Evolutionary conservation across 108 stramenopile species (phyloP).

Genomic region (Cyclotella kingstonii): DNA sequence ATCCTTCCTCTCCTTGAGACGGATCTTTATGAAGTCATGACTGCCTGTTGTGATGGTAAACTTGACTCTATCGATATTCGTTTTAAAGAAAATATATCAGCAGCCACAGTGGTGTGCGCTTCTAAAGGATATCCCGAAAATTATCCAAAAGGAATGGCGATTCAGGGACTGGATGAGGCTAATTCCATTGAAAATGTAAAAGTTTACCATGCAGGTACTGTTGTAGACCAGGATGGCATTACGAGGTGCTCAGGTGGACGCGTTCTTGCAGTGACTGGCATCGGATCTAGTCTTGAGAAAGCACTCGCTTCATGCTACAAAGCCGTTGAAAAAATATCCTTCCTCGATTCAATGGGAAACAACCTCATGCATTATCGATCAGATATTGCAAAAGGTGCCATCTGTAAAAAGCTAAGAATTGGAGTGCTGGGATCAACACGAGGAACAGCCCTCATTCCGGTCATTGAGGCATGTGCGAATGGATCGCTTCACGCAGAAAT

Average conservation of each 20-base stretch:
- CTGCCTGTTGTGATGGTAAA: slow-evolving; percentile 90
- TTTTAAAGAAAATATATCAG: slow-evolving; percentile 76
- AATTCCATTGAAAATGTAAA: slow-evolving; percentile 66
- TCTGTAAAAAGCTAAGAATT: slow-evolving; percentile 78
- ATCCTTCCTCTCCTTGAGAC: slow-evolving; percentile 96
- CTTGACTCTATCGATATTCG: slow-evolving; percentile 78
- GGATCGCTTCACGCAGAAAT: slow-evolving; percentile 88
- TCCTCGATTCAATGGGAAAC: slow-evolving; percentile 46
- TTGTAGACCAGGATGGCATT: slow-evolving; percentile 50
- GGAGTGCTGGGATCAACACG: slow-evolving; percentile 95
- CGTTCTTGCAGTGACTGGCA: slow-evolving; percentile 94
- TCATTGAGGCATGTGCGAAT: slow-evolving; percentile 88
- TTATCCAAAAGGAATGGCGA: slow-evolving; percentile 96
- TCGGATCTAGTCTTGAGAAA: slow-evolving; percentile 73
- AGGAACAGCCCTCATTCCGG: slow-evolving; percentile 91
- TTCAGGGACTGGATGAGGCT: slow-evolving; percentile 78
- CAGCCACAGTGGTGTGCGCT: slow-evolving; percentile 94
- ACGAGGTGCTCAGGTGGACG: slow-evolving; percentile 93
- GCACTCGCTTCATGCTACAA: slow-evolving; percentile 88
- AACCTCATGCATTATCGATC: slow-evolving; percentile 77
- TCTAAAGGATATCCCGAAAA: slow-evolving; percentile 91
- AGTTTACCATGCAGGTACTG: slow-evolving; percentile 97
- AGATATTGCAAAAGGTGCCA: slow-evolving; percentile 82
- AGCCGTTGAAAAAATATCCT: slow-evolving; percentile 65
- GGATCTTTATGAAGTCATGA: slow-evolving; percentile 89